Percentiles rank a stretch among this genome's conserved stretches.
phyloP scores from a whole-genome alignment of 116 monocot species.

The Dioscorea cayenensis region DNA sequence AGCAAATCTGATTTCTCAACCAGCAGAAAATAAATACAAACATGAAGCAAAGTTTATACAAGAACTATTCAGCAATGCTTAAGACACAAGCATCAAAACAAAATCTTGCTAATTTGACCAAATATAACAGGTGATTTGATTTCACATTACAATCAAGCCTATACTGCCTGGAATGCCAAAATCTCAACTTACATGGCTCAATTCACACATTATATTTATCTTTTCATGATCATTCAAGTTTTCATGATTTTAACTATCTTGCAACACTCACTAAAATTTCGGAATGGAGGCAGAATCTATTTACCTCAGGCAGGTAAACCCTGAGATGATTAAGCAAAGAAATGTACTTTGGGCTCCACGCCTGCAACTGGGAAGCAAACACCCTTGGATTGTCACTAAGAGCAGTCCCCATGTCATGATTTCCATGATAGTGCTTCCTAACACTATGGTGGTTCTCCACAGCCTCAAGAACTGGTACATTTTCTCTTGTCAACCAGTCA shows the following conservation, averaged over 20 bases:
- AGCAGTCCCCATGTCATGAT: constrained; percentile 38
- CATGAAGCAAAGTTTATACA: too few relatives aligned
- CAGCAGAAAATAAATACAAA: neutral
- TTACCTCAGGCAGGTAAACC: constrained; percentile 94
- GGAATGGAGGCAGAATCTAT: neutral
- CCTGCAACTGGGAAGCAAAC: constrained; percentile 85
- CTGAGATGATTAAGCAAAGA: constrained; percentile 91
- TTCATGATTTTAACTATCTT: neutral
- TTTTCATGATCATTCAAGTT: neutral
- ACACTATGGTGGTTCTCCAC: constrained; percentile 71
- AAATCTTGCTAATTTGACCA: neutral
- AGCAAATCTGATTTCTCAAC: neutral
- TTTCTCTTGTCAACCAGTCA: constrained; percentile 93
- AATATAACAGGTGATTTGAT: constrained; percentile 1
- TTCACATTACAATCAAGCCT: neutral
- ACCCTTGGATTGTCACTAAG: constrained; percentile 56
- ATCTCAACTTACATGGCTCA: too few relatives aligned
- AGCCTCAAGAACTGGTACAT: constrained; percentile 86
- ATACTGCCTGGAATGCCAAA: too few relatives aligned
- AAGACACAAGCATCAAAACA: neutral
- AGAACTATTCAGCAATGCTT: too few relatives aligned
- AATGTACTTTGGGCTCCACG: constrained; percentile 81
- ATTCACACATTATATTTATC: neutral
- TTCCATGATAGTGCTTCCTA: constrained; percentile 82
- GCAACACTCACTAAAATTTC: neutral